A percentile compares a stretch with the other conserved stretches of the same genome.
These are phyloP conservation scores for Pittosporum tobira DNA, from an alignment of 129 eudicot genomes.

Conservation along the genomic window DNA sequence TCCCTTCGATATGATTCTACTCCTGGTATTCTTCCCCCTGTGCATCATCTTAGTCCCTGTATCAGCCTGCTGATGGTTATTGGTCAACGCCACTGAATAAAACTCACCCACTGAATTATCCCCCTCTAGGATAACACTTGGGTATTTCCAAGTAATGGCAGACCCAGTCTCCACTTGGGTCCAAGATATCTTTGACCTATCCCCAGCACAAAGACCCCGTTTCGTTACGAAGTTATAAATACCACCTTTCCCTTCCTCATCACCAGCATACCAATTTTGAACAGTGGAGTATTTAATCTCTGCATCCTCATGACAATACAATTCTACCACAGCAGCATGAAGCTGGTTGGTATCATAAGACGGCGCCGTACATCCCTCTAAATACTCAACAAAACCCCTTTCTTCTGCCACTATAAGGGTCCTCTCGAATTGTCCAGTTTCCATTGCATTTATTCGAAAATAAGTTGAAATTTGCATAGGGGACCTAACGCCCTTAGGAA, in stretches of 20 bases:
- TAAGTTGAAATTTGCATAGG: slow-evolving; percentile 98
- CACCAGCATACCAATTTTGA: slow-evolving; percentile 98
- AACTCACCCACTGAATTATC: slow-evolving; percentile 94
- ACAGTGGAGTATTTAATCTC: slow-evolving; percentile 94
- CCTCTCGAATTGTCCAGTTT: slow-evolving; percentile 94
- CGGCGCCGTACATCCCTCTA: slow-evolving; percentile 97
- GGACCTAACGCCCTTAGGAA: slow-evolving; percentile 77
- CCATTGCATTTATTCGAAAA: slow-evolving; percentile 91
- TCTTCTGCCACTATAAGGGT: slow-evolving; percentile 93
- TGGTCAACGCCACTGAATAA: slow-evolving; percentile 92
- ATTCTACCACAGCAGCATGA: slow-evolving; percentile 96
- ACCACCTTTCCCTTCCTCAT: slow-evolving; percentile 87
- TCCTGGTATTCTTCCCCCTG: slow-evolving; percentile 90
- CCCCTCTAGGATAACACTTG: slow-evolving; percentile 91
- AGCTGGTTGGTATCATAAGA: slow-evolving; percentile 89
- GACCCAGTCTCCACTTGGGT: slow-evolving; percentile 99
- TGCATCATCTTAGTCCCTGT: slow-evolving; percentile 99
- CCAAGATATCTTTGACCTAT: slow-evolving; percentile 93
- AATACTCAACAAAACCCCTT: slow-evolving; percentile 83
- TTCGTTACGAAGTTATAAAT: slow-evolving; percentile 87
- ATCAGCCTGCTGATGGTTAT: slow-evolving; percentile 90
- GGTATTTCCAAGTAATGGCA: slow-evolving; percentile 98
- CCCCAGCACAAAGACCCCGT: slow-evolving; percentile 89
- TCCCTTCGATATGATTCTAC: slow-evolving; percentile 90
- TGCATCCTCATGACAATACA: slow-evolving; percentile 72